Base-by-base conservation (phyloP, 352 stramenopile species). In the Phytophthora cactorum region DNA sequence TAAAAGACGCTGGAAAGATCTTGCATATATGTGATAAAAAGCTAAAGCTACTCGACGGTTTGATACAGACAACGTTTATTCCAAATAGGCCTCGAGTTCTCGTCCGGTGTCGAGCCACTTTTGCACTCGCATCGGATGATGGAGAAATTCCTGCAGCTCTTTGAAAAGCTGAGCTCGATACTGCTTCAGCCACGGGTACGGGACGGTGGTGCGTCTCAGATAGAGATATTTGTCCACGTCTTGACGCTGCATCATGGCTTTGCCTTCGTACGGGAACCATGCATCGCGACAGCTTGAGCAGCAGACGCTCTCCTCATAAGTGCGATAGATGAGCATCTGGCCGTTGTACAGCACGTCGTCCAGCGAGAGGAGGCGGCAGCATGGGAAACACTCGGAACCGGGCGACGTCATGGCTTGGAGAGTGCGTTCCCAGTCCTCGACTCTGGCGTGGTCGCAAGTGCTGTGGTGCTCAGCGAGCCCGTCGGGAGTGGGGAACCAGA, bases 301-400 rank as follows among this genome's bases (percentile, higher is more conserved):
- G 52, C 59, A 68, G 12, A 54, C 29, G 29, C 58, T 68, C 15
- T 68, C 65, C 12, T 72, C 59, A 45, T 72, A 72, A 3, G 65
- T 67, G 15, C 65, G 65, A 38, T 68, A 72, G 39, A 72, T 68
- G 36, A 72, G 52, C 59, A 68, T 68, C 45, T 68, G 28, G 15
- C 52, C 58, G 14, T 68, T 63, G 52, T 68, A 72, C 2, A 72
- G 59, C 17, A 72, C 59, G 39, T 72, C 65, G 36, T 72, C 52
- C 4, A 59, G 51, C 5, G 59, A 60, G 38, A 72, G 65, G 9
- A 72, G 45, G 3, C 65, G 59, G 25, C 65, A 63, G 59, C 65
- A 72, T 12, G 59, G 65, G 46, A 72, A 72, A 10, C 65, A 72
- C 59, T 72, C 59, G 46, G 65, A 59, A 3, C 65, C 59, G 36